These are phyloP conservation scores for Zymoseptoria tritici DNA, from an alignment of 2,329 filamentous ascomycete genomes.

Conservation along the genomic window DNA sequence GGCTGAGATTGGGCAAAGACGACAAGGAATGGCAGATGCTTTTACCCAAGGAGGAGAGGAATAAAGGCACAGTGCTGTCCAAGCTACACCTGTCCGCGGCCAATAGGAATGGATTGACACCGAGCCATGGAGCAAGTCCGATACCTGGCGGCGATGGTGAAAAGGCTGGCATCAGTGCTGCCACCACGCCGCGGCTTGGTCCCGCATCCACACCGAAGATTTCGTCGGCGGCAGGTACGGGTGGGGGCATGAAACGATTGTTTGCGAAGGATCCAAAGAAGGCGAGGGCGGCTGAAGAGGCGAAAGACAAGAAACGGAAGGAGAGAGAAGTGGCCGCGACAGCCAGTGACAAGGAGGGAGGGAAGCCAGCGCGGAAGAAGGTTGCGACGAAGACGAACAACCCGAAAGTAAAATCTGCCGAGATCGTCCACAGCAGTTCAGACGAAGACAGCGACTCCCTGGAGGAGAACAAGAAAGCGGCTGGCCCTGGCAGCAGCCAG, in stretches of 20 bases:
- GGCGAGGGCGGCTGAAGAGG: conserved; percentile 31
- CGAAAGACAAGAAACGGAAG: conserved; percentile 42
- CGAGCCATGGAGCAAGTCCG: conserved; percentile 25
- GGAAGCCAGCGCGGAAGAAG: conserved; percentile 22
- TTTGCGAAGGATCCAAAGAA: conserved; percentile 39
- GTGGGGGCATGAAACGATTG: conserved; percentile 31
- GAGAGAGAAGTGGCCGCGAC: conserved; percentile 29
- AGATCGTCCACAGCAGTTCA: conserved; percentile 46
- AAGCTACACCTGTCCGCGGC: conserved; percentile 45
- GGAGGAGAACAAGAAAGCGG: conserved; percentile 29
- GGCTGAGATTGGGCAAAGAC: conserved; percentile 51
- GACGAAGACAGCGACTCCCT: conserved; percentile 29
- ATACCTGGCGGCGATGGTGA: conserved; percentile 18
- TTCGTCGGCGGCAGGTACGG: conserved; percentile 22
- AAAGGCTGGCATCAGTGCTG: conserved; percentile 15
- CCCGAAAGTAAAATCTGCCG: conserved; percentile 45
- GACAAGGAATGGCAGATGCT: conserved; percentile 58
- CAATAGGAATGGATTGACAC: conserved; percentile 19
- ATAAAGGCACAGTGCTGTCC: conserved; percentile 55
- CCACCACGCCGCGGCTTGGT: conserved; percentile 23
- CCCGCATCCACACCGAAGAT: conserved; percentile 22
- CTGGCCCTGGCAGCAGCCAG: conserved; percentile 15
- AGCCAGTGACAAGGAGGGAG: conserved; percentile 23
- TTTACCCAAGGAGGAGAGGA: conserved; percentile 52
- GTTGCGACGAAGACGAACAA: conserved; percentile 29